Base-by-base conservation (phyloP, 2,329 filamentous ascomycete genomes). In the Beauveria rudraprayagi region DNA sequence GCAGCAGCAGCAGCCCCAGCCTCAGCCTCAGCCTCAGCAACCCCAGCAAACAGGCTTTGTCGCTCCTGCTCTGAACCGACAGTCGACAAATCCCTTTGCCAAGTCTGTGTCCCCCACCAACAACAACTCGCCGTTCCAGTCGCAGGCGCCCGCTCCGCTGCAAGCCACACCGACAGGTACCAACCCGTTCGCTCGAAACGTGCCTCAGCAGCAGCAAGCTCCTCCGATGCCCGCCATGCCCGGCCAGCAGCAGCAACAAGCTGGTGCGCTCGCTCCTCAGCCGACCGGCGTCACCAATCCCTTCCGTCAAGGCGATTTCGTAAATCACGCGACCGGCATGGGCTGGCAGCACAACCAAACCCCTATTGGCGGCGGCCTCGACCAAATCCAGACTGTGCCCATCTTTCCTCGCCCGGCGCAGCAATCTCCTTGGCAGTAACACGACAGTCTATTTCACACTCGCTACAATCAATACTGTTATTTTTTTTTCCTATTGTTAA, bases 221-320 rank as follows among this genome's bases (percentile, higher is more conserved):
- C 43, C 50, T 37, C 50, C 50, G 2, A 54, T 60, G 50, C 57
- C 57, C 24, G 41, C 40, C 22, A 34, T 59, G 47, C 40, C 56
- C 47, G 47, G 46, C 19, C 47, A 57, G 46, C 55, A 48, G 37
- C 61, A 75, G 41, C 76, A 77, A 56, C 71, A 76, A n/a, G 78
- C 77, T 1, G 77, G 79, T 47, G 77, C 78, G 54, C 76, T 94
- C 5, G 82, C 82, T 58, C 85, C 91, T 2, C 91, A 93, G 69
- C 83, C 88, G 1, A 97, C 92, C 0, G 92, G 92, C 9, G 91
- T 85, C 69, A 97, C 92, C 2, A 99, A 99, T 69, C 94, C 94
- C 0, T 97, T 97, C 81, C 84, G 94, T 17, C 92, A 97, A 70
- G 91, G 89, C 51, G 86, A 88, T 4, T 96, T 97, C 72, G 87